Evolutionary conservation across 257 asterid genomes (phyloP), one percentile per base, ranked within the genome.

Genomic region (Ocimum tenuiflorum): DNA sequence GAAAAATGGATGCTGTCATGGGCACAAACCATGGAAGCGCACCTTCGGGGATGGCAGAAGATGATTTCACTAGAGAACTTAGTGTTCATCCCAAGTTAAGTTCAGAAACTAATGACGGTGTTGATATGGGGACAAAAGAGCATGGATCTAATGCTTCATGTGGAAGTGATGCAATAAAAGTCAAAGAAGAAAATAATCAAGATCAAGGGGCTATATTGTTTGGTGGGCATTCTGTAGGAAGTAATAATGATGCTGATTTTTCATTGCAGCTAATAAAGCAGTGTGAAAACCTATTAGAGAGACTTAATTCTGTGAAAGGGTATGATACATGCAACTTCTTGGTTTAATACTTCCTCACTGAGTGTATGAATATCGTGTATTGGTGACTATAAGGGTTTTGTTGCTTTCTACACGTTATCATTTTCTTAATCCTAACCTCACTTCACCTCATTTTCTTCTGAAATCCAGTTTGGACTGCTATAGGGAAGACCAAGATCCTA

Each of bases 231-330:
- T 68, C 67, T 63, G 65, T 51, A 45, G 81, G 76, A 62, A 49
- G 45, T 63, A 77, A 58, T 47, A 39, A 68, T 75, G 85, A 57
- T 49, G 60, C 61, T 24, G 78, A 78, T 65, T 77, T 81, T 60
- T 49, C 86, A 59, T 67, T 65, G 12, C 61, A 65, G 61, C 88
- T 90, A 80, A 62, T 84, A 72, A 70, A 82, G 73, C 77, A 78
- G 15, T 70, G 90, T 45, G 88, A 85, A 73, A 67, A 63, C 55
- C 73, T 94, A 71, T 81, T 88, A 64, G 86, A 81, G 79, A 80
- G 80, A 76, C 73, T 94, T 81, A 77, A 80, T 58, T 66, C 82
- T 62, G 49, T 78, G 73, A 75, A 80, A 54, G 50, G 97, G 99
- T 92, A 83, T 42, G 49, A 29, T 20, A 58, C 14, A n/a, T 38